Percentiles rank a stretch among this genome's conserved stretches.
Evolutionary conservation across 345 rosid species (phyloP).

Genomic region (Xanthoceras sorbifolium): DNA sequence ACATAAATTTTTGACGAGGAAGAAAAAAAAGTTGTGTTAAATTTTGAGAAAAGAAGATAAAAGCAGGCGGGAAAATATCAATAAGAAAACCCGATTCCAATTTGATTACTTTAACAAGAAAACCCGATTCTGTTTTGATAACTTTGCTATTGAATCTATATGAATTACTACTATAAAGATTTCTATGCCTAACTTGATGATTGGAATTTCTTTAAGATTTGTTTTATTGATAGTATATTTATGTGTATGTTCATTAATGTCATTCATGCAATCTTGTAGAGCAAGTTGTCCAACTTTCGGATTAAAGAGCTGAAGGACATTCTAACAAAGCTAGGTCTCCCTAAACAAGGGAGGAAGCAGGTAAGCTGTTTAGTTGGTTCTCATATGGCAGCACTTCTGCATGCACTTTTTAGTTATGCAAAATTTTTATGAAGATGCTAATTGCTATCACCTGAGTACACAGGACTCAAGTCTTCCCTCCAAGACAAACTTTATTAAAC

Average conservation of each 20-base stretch:
- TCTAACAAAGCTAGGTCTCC: slow-evolving; percentile 33
- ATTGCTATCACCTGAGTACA: background rate
- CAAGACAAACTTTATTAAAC: background rate
- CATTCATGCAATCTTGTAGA: slow-evolving; percentile 24
- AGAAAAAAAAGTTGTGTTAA: background rate
- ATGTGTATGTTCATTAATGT: background rate
- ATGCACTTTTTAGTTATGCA: background rate
- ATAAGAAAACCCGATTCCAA: background rate
- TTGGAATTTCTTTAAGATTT: background rate
- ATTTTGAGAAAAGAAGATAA: background rate
- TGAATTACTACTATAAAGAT: background rate
- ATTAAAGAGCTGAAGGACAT: slow-evolving; percentile 48
- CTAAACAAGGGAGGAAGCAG: slow-evolving; percentile 49
- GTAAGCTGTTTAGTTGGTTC: slow-evolving; percentile 21
- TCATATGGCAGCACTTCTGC: background rate
- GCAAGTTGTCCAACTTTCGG: slow-evolving; percentile 36
- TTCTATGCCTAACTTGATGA: background rate
- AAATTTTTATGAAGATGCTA: background rate
- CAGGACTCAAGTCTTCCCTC: background rate
- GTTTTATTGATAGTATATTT: background rate
- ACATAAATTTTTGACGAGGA: background rate
- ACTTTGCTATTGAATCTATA: background rate
- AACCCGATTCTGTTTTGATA: background rate
- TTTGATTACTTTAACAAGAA: background rate
- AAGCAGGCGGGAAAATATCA: background rate